phyloP scores from a whole-genome alignment of 495 filamentous ascomycete genomes.

The Penicillium silybi region DNA sequence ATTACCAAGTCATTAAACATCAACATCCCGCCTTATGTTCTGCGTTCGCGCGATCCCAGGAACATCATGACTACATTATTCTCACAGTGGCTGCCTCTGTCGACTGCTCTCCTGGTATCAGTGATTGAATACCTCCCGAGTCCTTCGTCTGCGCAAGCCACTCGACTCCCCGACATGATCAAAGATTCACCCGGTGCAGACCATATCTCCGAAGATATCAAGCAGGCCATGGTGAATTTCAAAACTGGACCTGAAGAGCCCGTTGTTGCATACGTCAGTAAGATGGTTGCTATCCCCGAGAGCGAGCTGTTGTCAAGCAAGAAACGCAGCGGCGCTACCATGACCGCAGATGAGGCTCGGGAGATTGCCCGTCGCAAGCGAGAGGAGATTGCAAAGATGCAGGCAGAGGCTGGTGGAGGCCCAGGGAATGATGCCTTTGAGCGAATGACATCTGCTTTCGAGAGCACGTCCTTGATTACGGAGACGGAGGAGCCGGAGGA shows the following conservation, averaged over 20 bases:
- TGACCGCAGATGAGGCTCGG: slow-evolving; percentile 85
- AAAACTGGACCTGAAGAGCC: slow-evolving; percentile 64
- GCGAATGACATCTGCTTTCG: slow-evolving; percentile 52
- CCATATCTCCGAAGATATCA: slow-evolving; percentile 62
- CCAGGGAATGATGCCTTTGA: slow-evolving; percentile 32
- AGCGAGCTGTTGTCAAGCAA: slow-evolving; percentile 84
- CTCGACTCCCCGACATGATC: slow-evolving; percentile 73
- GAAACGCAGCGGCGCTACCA: slow-evolving; percentile 53
- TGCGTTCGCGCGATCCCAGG: slow-evolving; percentile 78
- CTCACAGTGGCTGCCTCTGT: slow-evolving; percentile 85
- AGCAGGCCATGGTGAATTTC: slow-evolving; percentile 77
- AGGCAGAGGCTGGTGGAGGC: slow-evolving; percentile 52
- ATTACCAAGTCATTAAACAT: slow-evolving; percentile 90
- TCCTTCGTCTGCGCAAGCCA: slow-evolving; percentile 77
- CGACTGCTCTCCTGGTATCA: slow-evolving; percentile 87
- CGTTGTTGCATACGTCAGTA: slow-evolving; percentile 93
- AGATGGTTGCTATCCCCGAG: slow-evolving; percentile 93
- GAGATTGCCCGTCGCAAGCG: slow-evolving; percentile 85
- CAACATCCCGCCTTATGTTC: slow-evolving; percentile 74
- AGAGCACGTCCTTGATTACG: slow-evolving; percentile 49
- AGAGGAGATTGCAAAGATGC: slow-evolving; percentile 75
- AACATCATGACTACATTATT: slow-evolving; percentile 84
- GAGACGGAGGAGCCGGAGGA: slow-evolving; percentile 34
- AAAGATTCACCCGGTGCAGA: slow-evolving; percentile 74
- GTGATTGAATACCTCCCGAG: slow-evolving; percentile 91